Percentiles rank a stretch among this genome's conserved stretches.
phyloP scores from a whole-genome alignment of 192 early-diverging fungal genomes.

The Dimargaris cristalligena region DNA sequence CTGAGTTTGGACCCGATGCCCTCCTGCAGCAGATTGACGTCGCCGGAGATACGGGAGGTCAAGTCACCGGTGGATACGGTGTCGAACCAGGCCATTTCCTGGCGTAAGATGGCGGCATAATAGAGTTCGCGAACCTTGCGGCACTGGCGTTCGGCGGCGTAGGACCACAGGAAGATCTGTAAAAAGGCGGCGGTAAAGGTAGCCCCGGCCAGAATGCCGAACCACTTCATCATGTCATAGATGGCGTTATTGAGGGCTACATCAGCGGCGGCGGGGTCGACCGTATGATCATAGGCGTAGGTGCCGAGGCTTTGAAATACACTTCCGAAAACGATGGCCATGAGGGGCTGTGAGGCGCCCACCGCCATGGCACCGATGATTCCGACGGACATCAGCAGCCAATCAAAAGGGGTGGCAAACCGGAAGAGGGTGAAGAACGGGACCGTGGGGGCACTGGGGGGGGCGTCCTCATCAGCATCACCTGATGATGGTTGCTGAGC shows the following conservation, averaged over 20 bases:
- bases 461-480: slow-evolving; percentile 17
- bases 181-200: slow-evolving; percentile 12
- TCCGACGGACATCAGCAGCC: slow-evolving; percentile 30
- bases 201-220: slow-evolving; percentile 12
- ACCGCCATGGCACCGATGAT: slow-evolving; percentile 19
- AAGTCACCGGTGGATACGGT: slow-evolving; percentile 57
- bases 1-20: slow-evolving; percentile 76
- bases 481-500: background rate
- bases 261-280: background rate
- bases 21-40: slow-evolving; percentile 75
- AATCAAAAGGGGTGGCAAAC: slow-evolving; percentile 44
- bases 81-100: slow-evolving; percentile 83
- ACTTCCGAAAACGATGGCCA: slow-evolving; percentile 28
- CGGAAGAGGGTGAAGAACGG: slow-evolving; percentile 44
- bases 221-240: slow-evolving; percentile 6
- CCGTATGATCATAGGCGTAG: slow-evolving; percentile 10
- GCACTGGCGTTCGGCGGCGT: slow-evolving; percentile 37
- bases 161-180: slow-evolving; percentile 13
- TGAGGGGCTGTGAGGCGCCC: slow-evolving; percentile 27
- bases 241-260: slow-evolving; percentile 11
- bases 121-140: slow-evolving; percentile 61
- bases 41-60: slow-evolving; percentile 69
- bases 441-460: slow-evolving; percentile 27
- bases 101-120: slow-evolving; percentile 59
- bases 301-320: slow-evolving; percentile 15